Conservation (phyloP, 1,139 yeast genomes). For the Blastobotrys ciferrii region DNA sequence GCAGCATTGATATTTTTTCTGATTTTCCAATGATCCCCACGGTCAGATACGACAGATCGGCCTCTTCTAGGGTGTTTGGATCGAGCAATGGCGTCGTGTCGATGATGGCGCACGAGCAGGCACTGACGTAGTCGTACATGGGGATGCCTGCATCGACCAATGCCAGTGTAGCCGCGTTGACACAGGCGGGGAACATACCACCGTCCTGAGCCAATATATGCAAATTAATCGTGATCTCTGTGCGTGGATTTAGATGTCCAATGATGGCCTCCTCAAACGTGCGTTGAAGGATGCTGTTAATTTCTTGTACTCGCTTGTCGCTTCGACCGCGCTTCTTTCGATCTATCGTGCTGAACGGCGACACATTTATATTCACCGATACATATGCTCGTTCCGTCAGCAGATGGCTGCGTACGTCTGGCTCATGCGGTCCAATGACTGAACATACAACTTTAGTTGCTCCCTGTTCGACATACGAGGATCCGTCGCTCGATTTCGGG, state of each 20-base stretch:
- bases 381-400: slow-evolving; percentile 51
- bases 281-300: slow-evolving; percentile 68
- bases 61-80: slow-evolving; percentile 77
- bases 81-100: slow-evolving; percentile 75
- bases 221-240: slow-evolving; percentile 67
- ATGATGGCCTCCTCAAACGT: slow-evolving; percentile 81
- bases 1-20: slow-evolving; percentile 70
- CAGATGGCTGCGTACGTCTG: slow-evolving; percentile 46
- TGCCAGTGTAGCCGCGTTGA: slow-evolving; percentile 88
- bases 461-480: slow-evolving; percentile 90
- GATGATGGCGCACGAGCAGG: slow-evolving; percentile 76
- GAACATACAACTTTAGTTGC: slow-evolving; percentile 83
- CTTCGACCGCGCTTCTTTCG: slow-evolving; percentile 56
- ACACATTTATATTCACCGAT: slow-evolving; percentile 63
- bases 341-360: slow-evolving; percentile 79
- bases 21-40: slow-evolving; percentile 81
- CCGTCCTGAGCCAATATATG: slow-evolving; percentile 91
- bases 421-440: slow-evolving; percentile 90
- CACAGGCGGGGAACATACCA: slow-evolving; percentile 72
- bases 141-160: slow-evolving; percentile 94
- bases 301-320: slow-evolving; percentile 63
- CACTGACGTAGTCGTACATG: slow-evolving; percentile 85
- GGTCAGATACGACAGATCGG: slow-evolving; percentile 76
- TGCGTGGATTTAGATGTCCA: slow-evolving; percentile 75
- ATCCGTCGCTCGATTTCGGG: slow-evolving; percentile 86